Percentiles rank a stretch among this genome's conserved stretches.
Evolutionary conservation across 139 green algal species (phyloP).

Genomic region (Chlamydomonas sphaeroides): DNA sequence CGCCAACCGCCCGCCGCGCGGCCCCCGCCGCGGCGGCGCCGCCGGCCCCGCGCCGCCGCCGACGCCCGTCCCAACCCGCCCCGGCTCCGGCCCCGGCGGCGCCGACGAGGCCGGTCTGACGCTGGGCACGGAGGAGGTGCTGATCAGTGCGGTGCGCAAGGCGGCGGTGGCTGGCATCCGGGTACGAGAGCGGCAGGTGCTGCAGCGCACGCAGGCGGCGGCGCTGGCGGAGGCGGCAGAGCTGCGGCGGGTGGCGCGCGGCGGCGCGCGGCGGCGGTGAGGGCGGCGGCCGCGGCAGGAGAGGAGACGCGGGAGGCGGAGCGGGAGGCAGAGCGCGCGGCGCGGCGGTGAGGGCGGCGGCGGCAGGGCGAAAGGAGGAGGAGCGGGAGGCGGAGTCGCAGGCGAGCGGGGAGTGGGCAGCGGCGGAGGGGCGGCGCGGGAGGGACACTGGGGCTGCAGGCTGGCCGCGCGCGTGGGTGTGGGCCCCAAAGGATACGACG

Average conservation of each 20-base stretch:
- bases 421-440: no score
- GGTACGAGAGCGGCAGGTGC: slow-evolving; percentile 28
- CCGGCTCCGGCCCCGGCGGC: neutral
- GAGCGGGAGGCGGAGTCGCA: no score
- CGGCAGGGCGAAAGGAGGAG: no score
- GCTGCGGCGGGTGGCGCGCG: neutral
- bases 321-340: no score
- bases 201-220: slow-evolving; percentile 14
- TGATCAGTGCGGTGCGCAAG: neutral
- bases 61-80: neutral
- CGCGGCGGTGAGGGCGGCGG: no score
- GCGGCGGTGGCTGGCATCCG: slow-evolving; percentile 22
- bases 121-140: slow-evolving; percentile 20
- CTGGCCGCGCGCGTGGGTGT: no score
- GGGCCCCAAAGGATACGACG: no score
- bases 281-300: neutral
- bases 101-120: neutral
- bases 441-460: no score
- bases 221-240: neutral
- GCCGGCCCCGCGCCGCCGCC: neutral
- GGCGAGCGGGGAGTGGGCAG: no score
- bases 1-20: neutral
- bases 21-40: slow-evolving; percentile 2
- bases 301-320: no score
- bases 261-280: neutral